These are phyloP conservation scores for Colletotrichum acutatum DNA, from an alignment of 2,329 filamentous ascomycete species.

Conservation along the genomic window DNA sequence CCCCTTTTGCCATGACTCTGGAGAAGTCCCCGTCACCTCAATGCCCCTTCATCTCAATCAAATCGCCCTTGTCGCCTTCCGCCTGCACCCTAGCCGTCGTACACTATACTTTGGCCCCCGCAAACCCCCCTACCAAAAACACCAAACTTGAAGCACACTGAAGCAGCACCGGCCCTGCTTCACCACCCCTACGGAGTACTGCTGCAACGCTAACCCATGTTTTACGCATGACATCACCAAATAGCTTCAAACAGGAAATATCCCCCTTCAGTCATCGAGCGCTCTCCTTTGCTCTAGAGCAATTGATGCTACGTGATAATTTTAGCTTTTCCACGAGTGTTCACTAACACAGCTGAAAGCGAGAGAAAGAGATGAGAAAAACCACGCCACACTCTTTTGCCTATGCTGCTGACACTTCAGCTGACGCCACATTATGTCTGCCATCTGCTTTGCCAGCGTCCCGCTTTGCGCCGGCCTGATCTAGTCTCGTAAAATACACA, in stretches of 20 bases:
- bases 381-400: not conserved
- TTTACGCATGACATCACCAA: conserved; percentile 18
- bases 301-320: not conserved
- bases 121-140: conserved; percentile 22
- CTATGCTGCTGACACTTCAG: not conserved
- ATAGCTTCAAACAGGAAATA: not conserved
- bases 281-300: not conserved
- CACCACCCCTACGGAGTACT: not conserved
- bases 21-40: not conserved
- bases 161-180: not conserved
- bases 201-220: conserved; percentile 8
- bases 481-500: too few relatives aligned
- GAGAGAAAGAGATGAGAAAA: not conserved
- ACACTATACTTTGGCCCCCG: not conserved
- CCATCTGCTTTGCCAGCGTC: not conserved
- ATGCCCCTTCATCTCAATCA: not conserved
- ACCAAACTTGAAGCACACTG: conserved; percentile 25
- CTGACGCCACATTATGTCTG: not conserved
- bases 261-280: not conserved
- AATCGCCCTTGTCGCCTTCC: not conserved
- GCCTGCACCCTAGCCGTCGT: not conserved
- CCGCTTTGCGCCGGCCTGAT: not conserved
- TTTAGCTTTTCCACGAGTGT: not conserved
- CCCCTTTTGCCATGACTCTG: not conserved
- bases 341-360: too few relatives aligned